phyloP scores from a whole-genome alignment of 2,329 filamentous ascomycete species.

The Fusarium decemcellulare region DNA sequence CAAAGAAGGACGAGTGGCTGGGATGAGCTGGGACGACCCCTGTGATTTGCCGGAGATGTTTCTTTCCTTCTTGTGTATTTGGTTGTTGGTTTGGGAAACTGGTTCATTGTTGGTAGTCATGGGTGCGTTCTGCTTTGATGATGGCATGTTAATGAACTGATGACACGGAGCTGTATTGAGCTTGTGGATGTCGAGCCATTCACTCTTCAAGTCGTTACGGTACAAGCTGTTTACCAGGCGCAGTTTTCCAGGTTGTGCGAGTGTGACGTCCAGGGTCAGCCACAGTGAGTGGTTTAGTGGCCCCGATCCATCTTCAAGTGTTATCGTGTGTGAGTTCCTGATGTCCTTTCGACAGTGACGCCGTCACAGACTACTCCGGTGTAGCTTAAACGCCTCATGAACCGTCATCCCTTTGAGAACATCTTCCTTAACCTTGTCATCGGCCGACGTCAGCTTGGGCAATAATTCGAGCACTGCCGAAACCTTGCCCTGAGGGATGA shows the following conservation, averaged over 20 bases:
- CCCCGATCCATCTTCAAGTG: no score
- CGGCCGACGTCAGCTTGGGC: constrained; percentile 64
- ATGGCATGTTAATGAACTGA: constrained; percentile 58
- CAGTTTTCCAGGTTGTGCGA: background rate
- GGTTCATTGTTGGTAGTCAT: constrained; percentile 47
- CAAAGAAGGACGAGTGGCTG: constrained; percentile 52
- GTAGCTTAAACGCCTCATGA: constrained; percentile 75
- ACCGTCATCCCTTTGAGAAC: constrained; percentile 74
- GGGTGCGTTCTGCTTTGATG: constrained; percentile 49
- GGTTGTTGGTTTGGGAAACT: constrained; percentile 40
- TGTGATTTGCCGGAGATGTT: constrained; percentile 33
- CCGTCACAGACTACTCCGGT: constrained; percentile 57
- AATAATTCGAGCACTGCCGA: constrained; percentile 73
- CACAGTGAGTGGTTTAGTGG: background rate
- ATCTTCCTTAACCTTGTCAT: constrained; percentile 74
- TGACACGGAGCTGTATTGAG: constrained; percentile 48
- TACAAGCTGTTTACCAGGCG: constrained; percentile 18
- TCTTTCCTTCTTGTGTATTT: constrained; percentile 41
- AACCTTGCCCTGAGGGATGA: constrained; percentile 74
- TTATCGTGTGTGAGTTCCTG: background rate
- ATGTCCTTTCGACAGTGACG: background rate
- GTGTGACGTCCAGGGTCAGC: constrained; percentile 12
- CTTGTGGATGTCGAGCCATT: constrained; percentile 22
- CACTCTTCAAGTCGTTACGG: constrained; percentile 20
- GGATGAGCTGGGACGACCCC: constrained; percentile 36